Evolutionary conservation across 2,329 filamentous ascomycete species (phyloP).

Genomic region (Allantophomopsis cytisporea): DNA sequence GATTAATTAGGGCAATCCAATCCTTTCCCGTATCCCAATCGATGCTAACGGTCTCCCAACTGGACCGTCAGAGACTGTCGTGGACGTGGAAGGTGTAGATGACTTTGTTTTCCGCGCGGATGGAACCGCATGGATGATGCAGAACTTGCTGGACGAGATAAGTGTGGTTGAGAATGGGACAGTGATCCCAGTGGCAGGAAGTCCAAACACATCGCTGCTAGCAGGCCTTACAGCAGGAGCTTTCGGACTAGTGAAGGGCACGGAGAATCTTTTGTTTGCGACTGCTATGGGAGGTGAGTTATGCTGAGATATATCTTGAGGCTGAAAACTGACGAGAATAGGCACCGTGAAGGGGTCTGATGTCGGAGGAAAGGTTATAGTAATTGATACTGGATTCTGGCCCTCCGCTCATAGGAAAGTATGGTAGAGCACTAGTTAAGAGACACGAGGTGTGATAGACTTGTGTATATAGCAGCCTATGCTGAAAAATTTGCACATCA

Average conservation of each 20-base stretch:
- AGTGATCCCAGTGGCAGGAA: not conserved
- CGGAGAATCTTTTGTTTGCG: too few relatives aligned
- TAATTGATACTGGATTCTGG: too few relatives aligned
- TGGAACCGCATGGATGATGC: not conserved
- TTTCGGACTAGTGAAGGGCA: not conserved
- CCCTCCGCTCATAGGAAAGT: too few relatives aligned
- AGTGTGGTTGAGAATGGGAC: not conserved
- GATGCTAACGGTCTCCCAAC: not conserved
- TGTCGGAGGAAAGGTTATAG: too few relatives aligned
- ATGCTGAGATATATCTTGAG: too few relatives aligned
- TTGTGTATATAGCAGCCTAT: too few relatives aligned
- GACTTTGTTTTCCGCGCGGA: constrained; percentile 1
- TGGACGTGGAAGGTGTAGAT: not conserved
- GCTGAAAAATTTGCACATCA: too few relatives aligned
- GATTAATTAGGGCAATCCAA: constrained; percentile 1
- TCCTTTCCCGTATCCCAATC: not conserved
- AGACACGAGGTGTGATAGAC: too few relatives aligned
- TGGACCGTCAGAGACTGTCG: not conserved
- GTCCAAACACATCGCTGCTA: not conserved
- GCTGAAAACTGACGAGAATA: too few relatives aligned
- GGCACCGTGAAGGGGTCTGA: too few relatives aligned
- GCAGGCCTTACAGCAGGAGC: not conserved
- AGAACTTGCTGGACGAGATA: not conserved
- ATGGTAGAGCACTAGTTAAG: too few relatives aligned
- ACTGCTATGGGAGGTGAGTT: too few relatives aligned